These are phyloP conservation scores for Chenopodium suecicum DNA, from an alignment of 148 eudicot genomes.

Conservation along the genomic window DNA sequence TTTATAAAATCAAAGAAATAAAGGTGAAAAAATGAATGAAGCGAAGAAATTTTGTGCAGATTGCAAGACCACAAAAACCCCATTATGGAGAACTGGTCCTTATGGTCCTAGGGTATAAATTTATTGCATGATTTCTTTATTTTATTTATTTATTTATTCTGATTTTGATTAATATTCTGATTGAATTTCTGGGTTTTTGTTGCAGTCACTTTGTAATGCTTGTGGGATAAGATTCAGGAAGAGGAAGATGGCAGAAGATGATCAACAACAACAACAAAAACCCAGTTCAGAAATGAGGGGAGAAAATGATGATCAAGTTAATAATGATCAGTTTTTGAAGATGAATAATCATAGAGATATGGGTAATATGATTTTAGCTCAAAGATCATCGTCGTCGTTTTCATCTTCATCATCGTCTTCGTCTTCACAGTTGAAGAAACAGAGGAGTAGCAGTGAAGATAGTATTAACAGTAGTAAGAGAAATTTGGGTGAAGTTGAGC, in stretches of 20 bases:
- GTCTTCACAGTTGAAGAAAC: constrained; percentile 27
- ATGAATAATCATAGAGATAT: constrained; percentile 12
- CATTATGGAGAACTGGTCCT: constrained; percentile 73
- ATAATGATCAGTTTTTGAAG: constrained; percentile 24
- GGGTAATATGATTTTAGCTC: constrained; percentile 24
- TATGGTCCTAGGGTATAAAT: constrained; percentile 58
- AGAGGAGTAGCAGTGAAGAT: constrained; percentile 18
- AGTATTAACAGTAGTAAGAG: constrained; percentile 8
- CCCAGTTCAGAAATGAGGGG: constrained; percentile 5
- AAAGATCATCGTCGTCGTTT: constrained; percentile 25
- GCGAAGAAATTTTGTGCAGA: constrained; percentile 38
- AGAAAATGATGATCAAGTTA: neutral
- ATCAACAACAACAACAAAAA: constrained; percentile 13
- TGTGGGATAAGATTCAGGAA: constrained; percentile 64
- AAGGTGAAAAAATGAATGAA: constrained; percentile 21
- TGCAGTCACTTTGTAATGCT: constrained; percentile 72
- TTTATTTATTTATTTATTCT: neutral
- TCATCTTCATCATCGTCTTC: neutral
- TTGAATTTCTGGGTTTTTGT: neutral
- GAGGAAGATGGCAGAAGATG: constrained; percentile 32
- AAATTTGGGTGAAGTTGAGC: constrained; percentile 49
- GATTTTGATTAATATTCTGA: neutral
- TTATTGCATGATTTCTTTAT: neutral
- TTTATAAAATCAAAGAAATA: neutral
- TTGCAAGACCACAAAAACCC: constrained; percentile 43